Percentiles rank a stretch among this genome's conserved stretches.
Conservation (phyloP, 2,329 filamentous ascomycete genomes). For the Fusarium hostae region DNA sequence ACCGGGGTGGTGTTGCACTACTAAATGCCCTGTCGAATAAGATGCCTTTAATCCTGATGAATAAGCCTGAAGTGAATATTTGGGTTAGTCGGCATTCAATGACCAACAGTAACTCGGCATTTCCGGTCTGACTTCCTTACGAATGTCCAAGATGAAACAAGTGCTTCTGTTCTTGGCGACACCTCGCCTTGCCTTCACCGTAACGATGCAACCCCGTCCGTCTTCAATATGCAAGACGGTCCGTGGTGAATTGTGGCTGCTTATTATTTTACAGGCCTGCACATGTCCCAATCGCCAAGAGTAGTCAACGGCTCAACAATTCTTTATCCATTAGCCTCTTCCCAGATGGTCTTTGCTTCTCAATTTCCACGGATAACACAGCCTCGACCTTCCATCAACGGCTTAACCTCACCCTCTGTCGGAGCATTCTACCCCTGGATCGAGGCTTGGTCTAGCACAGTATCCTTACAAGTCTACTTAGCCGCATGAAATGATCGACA, state of each 20-base stretch:
- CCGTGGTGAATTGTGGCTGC: neutral
- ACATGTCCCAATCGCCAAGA: neutral
- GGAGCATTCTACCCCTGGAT: neutral
- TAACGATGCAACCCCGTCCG: neutral
- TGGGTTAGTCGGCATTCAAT: neutral
- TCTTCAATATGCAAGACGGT: neutral
- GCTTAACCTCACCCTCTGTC: neutral
- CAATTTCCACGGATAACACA: neutral
- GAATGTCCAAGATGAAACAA: neutral
- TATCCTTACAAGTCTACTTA: neutral
- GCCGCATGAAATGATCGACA: neutral
- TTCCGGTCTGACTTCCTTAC: neutral
- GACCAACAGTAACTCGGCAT: neutral
- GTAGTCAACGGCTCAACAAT: neutral
- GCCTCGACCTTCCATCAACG: neutral
- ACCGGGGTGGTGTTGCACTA: neutral
- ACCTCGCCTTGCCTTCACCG: neutral
- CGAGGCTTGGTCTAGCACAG: neutral
- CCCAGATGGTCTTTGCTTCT: neutral
- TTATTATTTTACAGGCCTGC: neutral
- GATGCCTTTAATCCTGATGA: neutral
- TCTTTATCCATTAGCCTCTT: neutral
- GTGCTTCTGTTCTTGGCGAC: neutral
- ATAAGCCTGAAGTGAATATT: neutral
- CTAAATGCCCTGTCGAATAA: neutral